These are phyloP conservation scores for Trametes punicea DNA, from an alignment of 768 basidiomycete genomes.

Conservation along the genomic window DNA sequence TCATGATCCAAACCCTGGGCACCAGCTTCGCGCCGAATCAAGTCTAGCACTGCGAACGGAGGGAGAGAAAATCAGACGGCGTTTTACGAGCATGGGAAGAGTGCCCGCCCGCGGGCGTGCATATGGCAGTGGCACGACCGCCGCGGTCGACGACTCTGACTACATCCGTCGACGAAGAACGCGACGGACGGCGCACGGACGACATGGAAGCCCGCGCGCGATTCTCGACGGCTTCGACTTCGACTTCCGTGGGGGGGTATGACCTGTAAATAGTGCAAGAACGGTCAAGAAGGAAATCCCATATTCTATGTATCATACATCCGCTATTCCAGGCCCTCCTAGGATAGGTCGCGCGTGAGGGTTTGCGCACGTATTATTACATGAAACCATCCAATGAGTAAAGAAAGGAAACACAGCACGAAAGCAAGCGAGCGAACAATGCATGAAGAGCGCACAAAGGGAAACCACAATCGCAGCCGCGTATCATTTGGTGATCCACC, in stretches of 20 bases:
- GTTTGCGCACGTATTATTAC: too few species aligned
- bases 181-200: background rate
- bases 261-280: too few species aligned
- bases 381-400: background rate
- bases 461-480: background rate
- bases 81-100: constrained; percentile 14
- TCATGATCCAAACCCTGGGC: constrained; percentile 10
- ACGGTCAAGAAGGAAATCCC: too few species aligned
- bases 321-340: too few species aligned
- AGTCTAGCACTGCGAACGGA: background rate
- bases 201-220: background rate
- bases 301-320: too few species aligned
- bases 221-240: background rate
- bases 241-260: background rate
- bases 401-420: background rate
- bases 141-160: background rate
- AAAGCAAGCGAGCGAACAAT: constrained; percentile 3
- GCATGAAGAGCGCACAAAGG: background rate
- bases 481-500: background rate
- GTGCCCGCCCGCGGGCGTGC: background rate
- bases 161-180: background rate
- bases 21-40: constrained; percentile 11
- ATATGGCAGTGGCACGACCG: background rate
- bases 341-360: too few species aligned
- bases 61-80: constrained; percentile 5